phyloP scores from a whole-genome alignment of 176 grass and related monocot species.

The Metroxylon sagu region DNA sequence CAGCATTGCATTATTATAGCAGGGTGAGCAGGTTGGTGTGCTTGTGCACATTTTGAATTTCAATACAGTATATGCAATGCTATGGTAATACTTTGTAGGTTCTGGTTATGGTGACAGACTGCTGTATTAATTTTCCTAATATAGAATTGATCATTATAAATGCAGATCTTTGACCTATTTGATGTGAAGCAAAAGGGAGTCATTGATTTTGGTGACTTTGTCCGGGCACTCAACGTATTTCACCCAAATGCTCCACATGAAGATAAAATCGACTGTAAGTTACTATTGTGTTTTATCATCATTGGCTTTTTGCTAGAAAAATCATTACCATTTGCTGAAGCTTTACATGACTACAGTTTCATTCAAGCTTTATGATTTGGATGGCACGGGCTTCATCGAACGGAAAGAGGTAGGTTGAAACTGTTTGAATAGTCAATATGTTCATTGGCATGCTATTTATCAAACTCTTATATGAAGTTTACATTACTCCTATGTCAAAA shows the following conservation, averaged over 20 bases:
- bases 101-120: background rate
- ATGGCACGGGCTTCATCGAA: constrained; percentile 21
- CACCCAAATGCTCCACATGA: constrained; percentile 22
- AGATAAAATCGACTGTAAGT: constrained; percentile 21
- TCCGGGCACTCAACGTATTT: constrained; percentile 20
- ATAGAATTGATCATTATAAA: background rate
- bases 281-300: background rate
- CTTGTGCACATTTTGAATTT: too few species aligned
- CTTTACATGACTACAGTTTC: constrained; percentile 7
- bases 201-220: constrained; percentile 30
- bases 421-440: background rate
- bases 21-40: too few species aligned
- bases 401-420: constrained; percentile 8
- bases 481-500: too few species aligned
- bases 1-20: too few species aligned
- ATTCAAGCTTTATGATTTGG: constrained; percentile 22
- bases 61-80: too few species aligned
- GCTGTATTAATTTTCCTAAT: background rate
- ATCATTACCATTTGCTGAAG: constrained; percentile 1
- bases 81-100: background rate
- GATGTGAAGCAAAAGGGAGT: constrained; percentile 27
- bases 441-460: background rate
- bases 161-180: constrained; percentile 31
- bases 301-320: background rate
- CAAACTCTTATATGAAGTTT: too few species aligned